phyloP scores from a whole-genome alignment of 2,329 filamentous ascomycete genomes.

The Microsporum ferrugineum region DNA sequence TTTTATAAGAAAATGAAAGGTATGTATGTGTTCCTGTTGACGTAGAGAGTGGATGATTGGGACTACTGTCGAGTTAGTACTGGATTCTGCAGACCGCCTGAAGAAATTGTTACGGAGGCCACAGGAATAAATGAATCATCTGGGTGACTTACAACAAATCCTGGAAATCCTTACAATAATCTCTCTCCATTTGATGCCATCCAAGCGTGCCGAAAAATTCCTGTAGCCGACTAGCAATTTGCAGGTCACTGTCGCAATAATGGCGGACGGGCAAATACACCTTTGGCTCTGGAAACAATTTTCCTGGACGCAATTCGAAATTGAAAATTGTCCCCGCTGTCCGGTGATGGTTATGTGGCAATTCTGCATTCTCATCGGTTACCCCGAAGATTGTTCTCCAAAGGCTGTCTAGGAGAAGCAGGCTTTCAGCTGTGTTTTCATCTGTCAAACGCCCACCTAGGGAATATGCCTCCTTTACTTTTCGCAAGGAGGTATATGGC shows the following conservation, averaged over 20 bases:
- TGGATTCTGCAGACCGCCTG: background rate
- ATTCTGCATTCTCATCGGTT: background rate
- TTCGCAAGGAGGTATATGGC: background rate
- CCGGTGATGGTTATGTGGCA: background rate
- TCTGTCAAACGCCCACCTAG: constrained; percentile 1
- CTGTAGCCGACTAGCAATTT: background rate
- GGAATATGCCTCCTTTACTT: constrained; percentile 2
- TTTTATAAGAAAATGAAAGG: constrained; percentile 2
- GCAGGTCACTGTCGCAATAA: background rate
- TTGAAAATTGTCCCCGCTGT: constrained; percentile 3
- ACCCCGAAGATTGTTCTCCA: background rate
- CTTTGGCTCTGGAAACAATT: constrained; percentile 4
- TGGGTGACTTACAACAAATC: background rate
- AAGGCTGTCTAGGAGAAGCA: background rate
- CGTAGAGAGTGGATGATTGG: background rate
- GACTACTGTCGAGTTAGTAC: background rate
- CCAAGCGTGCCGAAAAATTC: background rate
- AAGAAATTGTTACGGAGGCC: background rate
- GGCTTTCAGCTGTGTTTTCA: background rate
- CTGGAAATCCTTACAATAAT: background rate
- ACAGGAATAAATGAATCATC: background rate
- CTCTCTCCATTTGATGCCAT: background rate
- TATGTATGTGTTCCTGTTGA: constrained; percentile 3
- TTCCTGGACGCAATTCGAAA: background rate
- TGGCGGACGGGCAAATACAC: background rate